phyloP scores from a whole-genome alignment of 1,284 basidiomycete species.

The Cryptococcus hybrid region DNA sequence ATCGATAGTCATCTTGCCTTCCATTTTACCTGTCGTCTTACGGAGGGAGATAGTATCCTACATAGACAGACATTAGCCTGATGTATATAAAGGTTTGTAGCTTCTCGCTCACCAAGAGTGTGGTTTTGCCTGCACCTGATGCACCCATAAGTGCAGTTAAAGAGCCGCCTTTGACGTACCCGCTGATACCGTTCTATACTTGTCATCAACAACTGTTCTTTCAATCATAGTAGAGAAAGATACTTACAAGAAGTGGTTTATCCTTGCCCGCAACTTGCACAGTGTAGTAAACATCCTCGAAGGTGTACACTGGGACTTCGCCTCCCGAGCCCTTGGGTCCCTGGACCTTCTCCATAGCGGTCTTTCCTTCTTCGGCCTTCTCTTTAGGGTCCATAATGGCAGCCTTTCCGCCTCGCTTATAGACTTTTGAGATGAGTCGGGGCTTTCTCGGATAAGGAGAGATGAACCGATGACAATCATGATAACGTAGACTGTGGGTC shows the following conservation, averaged over 20 bases:
- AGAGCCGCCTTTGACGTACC: conserved; percentile 58
- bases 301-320: not conserved
- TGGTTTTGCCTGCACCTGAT: conserved; percentile 58
- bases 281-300: not conserved
- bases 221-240: no score
- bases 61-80: not conserved
- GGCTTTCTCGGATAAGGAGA: conserved; percentile 52
- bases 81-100: no score
- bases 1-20: not conserved
- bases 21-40: not conserved
- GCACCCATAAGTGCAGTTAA: conserved; percentile 63
- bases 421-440: conserved; percentile 48
- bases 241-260: conserved; percentile 41
- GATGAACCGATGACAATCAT: not conserved
- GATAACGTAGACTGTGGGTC: not conserved
- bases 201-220: conserved; percentile 50
- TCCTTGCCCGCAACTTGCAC: conserved; percentile 34
- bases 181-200: conserved; percentile 56
- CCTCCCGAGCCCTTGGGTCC: not conserved
- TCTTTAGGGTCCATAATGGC: not conserved
- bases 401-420: not conserved
- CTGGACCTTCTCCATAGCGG: not conserved
- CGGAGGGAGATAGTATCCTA: not conserved
- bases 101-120: conserved; percentile 49
- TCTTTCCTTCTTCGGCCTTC: not conserved